Conservation (phyloP, 208 protist species). For the Leishmania martiniquensis region DNA sequence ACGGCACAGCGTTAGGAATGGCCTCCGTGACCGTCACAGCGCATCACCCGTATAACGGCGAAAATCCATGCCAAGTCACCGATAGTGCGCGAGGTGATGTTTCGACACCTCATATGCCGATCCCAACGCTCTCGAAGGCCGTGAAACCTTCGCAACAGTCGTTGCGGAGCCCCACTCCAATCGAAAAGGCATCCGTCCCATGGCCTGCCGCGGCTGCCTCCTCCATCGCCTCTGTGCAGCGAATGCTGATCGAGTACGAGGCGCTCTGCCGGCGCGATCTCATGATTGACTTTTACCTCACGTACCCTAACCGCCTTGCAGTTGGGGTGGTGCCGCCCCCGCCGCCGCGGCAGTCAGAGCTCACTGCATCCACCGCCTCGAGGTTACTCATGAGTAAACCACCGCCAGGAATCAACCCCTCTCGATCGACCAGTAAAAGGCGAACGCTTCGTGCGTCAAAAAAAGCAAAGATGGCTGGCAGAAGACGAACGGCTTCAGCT, state of each 20-base stretch:
- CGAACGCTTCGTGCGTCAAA: background rate
- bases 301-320: slow-evolving; percentile 15
- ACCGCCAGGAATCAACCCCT: background rate
- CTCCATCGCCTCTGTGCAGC: slow-evolving; percentile 15
- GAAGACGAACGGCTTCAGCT: background rate
- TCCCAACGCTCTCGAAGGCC: too few relatives aligned
- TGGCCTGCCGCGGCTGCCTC: background rate
- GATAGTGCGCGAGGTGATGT: background rate
- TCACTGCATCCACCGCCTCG: background rate
- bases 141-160: background rate
- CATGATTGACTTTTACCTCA: slow-evolving; percentile 47
- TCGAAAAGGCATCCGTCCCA: background rate
- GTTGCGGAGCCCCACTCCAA: background rate
- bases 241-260: slow-evolving; percentile 33
- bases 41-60: slow-evolving; percentile 7
- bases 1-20: background rate
- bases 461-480: background rate
- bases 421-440: background rate
- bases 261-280: slow-evolving; percentile 31
- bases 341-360: background rate
- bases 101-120: background rate
- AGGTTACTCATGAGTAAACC: background rate
- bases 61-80: background rate
- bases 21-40: background rate
- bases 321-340: background rate